Evolutionary conservation across 192 early-diverging fungal species (phyloP), one percentile per base, ranked within the genome.

Genomic region (Podila epigama): DNA sequence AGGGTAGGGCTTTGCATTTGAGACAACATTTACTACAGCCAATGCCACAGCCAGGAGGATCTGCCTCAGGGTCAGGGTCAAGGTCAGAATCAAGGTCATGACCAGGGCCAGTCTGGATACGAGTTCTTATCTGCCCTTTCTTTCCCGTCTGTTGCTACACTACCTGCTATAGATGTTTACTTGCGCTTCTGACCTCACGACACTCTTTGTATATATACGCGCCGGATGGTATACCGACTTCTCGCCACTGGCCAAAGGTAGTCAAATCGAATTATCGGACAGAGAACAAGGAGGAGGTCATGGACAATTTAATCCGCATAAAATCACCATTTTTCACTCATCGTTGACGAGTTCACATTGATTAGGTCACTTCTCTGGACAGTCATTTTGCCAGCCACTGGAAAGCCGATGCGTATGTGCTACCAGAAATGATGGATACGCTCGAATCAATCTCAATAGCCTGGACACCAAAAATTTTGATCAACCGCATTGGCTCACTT

Each of bases 381-480:
- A 18, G 37, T 58, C 18, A 56, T 77, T 10, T 33, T 54, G 12
- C 10, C 40, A 6, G n/a, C n/a, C 57, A 68, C 39, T 77, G 73
- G 73, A 28, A 39, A 42, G 59, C 65, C 51, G 32, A 33, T 13
- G 10, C 9, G 1, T 32, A 52, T 11, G 32, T 68, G 1, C 60
- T 63, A 16, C 56, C 55, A 22, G 39, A 58, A 4, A 68, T 64
- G 54, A 48, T 51, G 1, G 73, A 77, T 50, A 66, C 54, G 33
- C 9, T 77, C 3, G 73, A 77, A 40, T 51, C 54, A 15, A 61
- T 44, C 8, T 68, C 73, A 1, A 12, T 77, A 56, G 73, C 73
- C 31, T 77, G 73, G 73, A 68, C 73, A 42, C 73, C 73, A 41
- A 77, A 77, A 25, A 77, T 77, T 9, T 15, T 37, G 22, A 10